Evolutionary conservation across 177 flowering plant genomes (phyloP).

Genomic region (Vitis hybrid): DNA sequence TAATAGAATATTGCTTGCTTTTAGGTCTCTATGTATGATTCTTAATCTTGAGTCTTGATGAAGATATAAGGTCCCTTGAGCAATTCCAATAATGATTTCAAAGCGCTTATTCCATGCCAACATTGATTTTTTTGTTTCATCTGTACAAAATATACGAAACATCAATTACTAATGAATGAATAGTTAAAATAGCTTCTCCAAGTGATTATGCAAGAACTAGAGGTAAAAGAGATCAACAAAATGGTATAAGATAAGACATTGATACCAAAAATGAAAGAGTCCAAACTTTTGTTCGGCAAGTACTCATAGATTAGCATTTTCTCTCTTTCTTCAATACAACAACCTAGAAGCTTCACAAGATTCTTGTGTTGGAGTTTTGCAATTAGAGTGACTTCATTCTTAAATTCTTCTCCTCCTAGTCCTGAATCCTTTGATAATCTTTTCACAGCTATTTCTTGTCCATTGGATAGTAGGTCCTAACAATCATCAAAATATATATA

Average conservation of each 20-base stretch:
- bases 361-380: slow-evolving; percentile 49
- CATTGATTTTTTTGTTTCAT: background rate
- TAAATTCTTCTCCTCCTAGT: no score
- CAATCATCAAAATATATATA: no score
- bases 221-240: background rate
- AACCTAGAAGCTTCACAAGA: slow-evolving; percentile 50
- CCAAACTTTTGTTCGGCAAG: slow-evolving; percentile 56
- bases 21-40: slow-evolving; percentile 67
- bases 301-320: slow-evolving; percentile 54
- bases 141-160: no score
- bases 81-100: slow-evolving; percentile 50
- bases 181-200: no score
- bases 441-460: slow-evolving; percentile 54
- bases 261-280: slow-evolving; percentile 43
- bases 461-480: slow-evolving; percentile 17
- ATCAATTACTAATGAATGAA: no score
- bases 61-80: slow-evolving; percentile 59
- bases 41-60: slow-evolving; percentile 62
- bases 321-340: slow-evolving; percentile 38
- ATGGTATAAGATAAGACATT: background rate
- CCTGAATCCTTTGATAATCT: slow-evolving; percentile 17
- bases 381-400: no score
- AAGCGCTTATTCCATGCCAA: slow-evolving; percentile 48
- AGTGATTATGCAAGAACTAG: no score
- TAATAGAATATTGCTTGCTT: slow-evolving; percentile 61